Base-by-base conservation (phyloP, 768 basidiomycete species). In the Mycena pura region DNA sequence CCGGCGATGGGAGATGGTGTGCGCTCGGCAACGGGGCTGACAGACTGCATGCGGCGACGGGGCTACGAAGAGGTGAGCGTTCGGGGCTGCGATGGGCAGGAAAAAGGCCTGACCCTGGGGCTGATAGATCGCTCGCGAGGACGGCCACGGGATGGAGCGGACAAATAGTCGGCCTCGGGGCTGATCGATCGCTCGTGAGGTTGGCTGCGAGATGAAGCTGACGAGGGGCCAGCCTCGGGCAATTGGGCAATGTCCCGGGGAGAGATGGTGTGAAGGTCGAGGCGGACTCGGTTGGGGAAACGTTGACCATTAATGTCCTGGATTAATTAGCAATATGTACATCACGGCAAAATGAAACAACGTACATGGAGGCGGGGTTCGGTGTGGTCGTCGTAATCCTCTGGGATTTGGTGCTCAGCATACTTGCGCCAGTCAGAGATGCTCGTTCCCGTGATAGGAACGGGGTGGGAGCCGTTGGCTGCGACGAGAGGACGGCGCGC, bases 31-130 rank as follows among this genome's bases (percentile, higher is more conserved):
- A n/a, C n/a, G n/a, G n/a, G n/a, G n/a, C n/a, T n/a, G n/a, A n/a
- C n/a, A n/a, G n/a, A n/a, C n/a, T n/a, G n/a, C 59, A 45, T 21
- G 53, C 54, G 19, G 62, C 57, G 15, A 41, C 57, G 1, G 44
- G 21, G 1, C 27, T 27, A 4, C 36, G 57, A 14, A 49, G 45
- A 1, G 13, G 17, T 7, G 53, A 45, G 4, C 31, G 41, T n/a
- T 32, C 36, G 48, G 19, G 48, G 50, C 25, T 39, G 38, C 6
- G 38, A 21, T 21, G 38, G 19, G 24, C n/a, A 25, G 50, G 15
- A 15, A 21, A 22, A 13, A 11, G 19, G n/a, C 5, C 19, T 5
- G 48, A 10, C 21, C 8, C 6, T 11, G 19, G 8, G 7, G 49
- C 13, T 21, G 6, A 17, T 32, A 13, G 14, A 11, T 13, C 14